Evolutionary conservation across 2,329 filamentous ascomycete species (phyloP), one percentile per base, ranked within the genome.

Genomic region (Cladosporium halotolerans): DNA sequence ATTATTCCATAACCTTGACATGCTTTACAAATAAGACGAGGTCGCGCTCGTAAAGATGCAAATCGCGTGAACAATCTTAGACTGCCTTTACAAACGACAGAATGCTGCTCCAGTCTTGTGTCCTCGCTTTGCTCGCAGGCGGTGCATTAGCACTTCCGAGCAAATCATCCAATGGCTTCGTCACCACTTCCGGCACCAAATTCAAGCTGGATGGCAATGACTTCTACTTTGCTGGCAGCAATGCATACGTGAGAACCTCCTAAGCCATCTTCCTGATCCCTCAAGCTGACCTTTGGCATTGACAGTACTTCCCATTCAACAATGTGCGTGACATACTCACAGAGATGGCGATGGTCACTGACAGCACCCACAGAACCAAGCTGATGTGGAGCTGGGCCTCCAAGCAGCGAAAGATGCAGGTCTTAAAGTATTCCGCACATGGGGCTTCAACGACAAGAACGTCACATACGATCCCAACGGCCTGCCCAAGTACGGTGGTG

Each of bases 401-500:
- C 66, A 59, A 6, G 76, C 74, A 16, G 76, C 73, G 5, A 73
- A 73, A 57, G 67, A 73, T 4, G 76, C 76, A 8, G 76, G 76
- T 2, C 64, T 79, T 16, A 77, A 72, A 46, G 78, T 81, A 4
- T 74, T 81, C 62, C 74, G 78, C 23, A 80, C 78, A 8, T 81
- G 78, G 79, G 78, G 76, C 13, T 81, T 80, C 70, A 79, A 80
- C 60, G 78, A 81, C 64, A 77, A 76, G 61, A 81, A 81, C 61
- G 67, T 66, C 19, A 79, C 77, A 0, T 75, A 73, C 47, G 55
- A 63, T 42, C 53, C 65, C 10, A 60, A 66, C 14, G 77, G 78
- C 4, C 64, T 81, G 3, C 78, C 79, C 0, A 65, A 77, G 56
- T 81, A 81, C 50, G 78, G 76, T 38, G 73, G 70, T 11, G 77